Percentiles rank a stretch among this genome's conserved stretches.
These are phyloP conservation scores for Ajuga chamaepitys DNA, from an alignment of 257 asterid species.

Conservation along the genomic window DNA sequence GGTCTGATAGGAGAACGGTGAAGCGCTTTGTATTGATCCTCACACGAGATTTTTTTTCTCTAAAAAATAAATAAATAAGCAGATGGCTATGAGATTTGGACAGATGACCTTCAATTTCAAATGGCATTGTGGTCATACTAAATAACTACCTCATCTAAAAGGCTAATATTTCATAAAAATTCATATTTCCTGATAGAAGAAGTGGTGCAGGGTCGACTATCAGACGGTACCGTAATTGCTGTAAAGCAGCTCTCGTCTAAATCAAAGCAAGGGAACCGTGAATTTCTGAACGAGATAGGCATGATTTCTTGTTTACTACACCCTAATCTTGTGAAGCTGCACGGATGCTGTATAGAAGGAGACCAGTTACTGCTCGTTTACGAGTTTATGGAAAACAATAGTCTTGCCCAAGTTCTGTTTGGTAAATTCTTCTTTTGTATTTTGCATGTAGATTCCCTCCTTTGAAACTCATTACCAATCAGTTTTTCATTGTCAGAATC, in stretches of 20 bases:
- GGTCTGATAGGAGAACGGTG: no score
- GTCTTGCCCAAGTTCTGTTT: conserved; percentile 67
- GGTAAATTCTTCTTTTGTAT: conserved; percentile 37
- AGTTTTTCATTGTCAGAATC: conserved; percentile 29
- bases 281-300: conserved; percentile 78
- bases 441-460: no score
- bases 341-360: conserved; percentile 81
- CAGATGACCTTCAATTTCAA: no score
- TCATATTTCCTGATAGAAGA: conserved; percentile 9
- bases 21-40: no score
- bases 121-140: not conserved
- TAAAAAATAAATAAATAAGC: no score
- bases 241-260: conserved; percentile 79
- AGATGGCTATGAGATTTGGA: no score
- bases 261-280: conserved; percentile 84
- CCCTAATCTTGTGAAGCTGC: conserved; percentile 81
- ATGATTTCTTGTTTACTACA: conserved; percentile 81
- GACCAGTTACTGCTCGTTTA: conserved; percentile 71
- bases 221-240: conserved; percentile 70
- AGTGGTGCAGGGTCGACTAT: conserved; percentile 47
- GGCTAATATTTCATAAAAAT: not conserved
- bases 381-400: conserved; percentile 83
- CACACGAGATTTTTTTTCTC: no score
- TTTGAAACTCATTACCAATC: no score
- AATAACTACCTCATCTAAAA: not conserved